These are phyloP conservation scores for Volvox carteri DNA, from an alignment of 163 green algal species.

Conservation along the genomic window DNA sequence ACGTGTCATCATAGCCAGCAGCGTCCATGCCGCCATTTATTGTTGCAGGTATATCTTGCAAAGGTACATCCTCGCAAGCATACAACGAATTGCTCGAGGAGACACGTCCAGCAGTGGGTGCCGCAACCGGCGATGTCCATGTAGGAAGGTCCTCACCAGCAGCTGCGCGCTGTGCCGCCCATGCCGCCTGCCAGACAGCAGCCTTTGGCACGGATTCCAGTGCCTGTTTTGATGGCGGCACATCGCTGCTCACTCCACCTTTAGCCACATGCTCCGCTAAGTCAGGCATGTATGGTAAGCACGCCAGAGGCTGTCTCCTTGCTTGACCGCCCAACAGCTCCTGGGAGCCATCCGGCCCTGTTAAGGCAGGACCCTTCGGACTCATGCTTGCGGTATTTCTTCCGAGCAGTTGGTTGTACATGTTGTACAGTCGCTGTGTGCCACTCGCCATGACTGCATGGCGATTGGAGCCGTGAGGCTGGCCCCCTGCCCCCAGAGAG, in stretches of 20 bases:
- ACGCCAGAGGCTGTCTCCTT: not conserved
- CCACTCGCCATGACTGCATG: not conserved
- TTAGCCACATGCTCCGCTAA: not conserved
- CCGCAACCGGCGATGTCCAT: no score
- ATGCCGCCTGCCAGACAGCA: slow-evolving; percentile 15
- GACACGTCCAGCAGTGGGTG: not conserved
- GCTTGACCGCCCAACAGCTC: no score
- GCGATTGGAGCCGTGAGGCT: not conserved
- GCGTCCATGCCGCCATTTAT: not conserved
- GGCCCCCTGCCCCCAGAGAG: no score
- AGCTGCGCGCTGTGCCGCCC: not conserved
- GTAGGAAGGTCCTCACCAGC: no score
- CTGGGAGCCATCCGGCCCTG: not conserved
- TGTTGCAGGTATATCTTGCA: not conserved
- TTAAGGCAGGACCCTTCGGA: no score
- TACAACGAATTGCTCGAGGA: not conserved
- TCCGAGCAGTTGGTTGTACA: slow-evolving; percentile 19
- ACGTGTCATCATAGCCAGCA: not conserved
- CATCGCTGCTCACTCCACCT: not conserved
- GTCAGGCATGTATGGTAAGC: slow-evolving; percentile 14
- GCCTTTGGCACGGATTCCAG: slow-evolving; percentile 4
- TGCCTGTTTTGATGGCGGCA: not conserved
- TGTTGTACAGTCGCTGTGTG: not conserved
- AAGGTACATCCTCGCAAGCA: not conserved
- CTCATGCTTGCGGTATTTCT: not conserved